phyloP scores from a whole-genome alignment of 768 basidiomycete genomes.

The Suillus discolor region DNA sequence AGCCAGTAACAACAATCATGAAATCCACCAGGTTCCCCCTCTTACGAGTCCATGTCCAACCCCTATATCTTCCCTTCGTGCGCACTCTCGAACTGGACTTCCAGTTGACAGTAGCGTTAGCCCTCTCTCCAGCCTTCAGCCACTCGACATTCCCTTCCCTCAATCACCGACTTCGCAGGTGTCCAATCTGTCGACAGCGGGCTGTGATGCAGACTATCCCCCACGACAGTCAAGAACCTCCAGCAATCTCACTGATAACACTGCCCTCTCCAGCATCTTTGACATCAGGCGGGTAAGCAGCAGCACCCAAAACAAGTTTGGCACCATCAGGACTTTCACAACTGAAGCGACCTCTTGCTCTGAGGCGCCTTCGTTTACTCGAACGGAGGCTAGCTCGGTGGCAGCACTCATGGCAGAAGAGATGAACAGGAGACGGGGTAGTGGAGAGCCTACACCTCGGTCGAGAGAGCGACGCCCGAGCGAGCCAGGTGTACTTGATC shows the following conservation, averaged over 20 bases:
- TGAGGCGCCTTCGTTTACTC: conserved; percentile 65
- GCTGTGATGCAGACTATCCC: conserved; percentile 37
- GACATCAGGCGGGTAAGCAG: conserved; percentile 50
- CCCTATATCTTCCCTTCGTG: conserved; percentile 56
- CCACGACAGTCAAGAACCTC: conserved; percentile 66
- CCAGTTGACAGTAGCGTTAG: conserved; percentile 13
- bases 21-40: conserved; percentile 41
- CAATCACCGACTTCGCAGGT: conserved; percentile 42
- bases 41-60: conserved; percentile 36
- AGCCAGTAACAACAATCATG: conserved; percentile 26
- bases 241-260: conserved; percentile 57
- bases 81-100: conserved; percentile 31
- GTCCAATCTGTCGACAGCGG: conserved; percentile 35
- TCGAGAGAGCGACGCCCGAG: conserved; percentile 64
- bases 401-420: conserved; percentile 52
- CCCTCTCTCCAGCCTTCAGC: conserved; percentile 21
- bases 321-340: conserved; percentile 79
- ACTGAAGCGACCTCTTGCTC: conserved; percentile 74
- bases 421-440: conserved; percentile 39
- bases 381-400: conserved; percentile 63
- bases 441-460: conserved; percentile 28
- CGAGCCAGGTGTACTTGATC: conserved; percentile 60
- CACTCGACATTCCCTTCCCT: conserved; percentile 29
- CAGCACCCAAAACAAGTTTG: conserved; percentile 60
- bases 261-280: conserved; percentile 62